phyloP scores from a whole-genome alignment of 2,329 filamentous ascomycete genomes.

The Claviceps cyperi region DNA sequence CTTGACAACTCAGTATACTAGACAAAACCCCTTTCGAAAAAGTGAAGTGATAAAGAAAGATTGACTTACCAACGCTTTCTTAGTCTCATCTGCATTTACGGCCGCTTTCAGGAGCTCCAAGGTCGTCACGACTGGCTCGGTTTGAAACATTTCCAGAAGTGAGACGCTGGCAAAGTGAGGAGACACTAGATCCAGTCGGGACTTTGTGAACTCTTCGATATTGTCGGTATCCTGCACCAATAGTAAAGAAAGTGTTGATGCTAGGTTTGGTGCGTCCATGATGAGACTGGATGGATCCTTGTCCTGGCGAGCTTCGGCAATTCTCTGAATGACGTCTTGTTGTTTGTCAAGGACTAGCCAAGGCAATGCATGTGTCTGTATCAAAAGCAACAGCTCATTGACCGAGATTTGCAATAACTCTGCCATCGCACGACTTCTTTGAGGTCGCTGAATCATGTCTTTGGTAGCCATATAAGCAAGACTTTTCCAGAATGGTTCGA shows the following conservation, averaged over 20 bases:
- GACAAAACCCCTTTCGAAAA: background rate
- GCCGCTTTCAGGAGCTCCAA: slow-evolving; percentile 72
- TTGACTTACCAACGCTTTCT: slow-evolving; percentile 39
- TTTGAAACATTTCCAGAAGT: slow-evolving; percentile 54
- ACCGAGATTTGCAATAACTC: slow-evolving; percentile 68
- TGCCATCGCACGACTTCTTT: slow-evolving; percentile 65
- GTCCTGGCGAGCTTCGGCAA: slow-evolving; percentile 64
- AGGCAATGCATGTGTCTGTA: slow-evolving; percentile 72
- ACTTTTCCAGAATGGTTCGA: slow-evolving; percentile 79
- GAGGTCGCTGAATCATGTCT: slow-evolving; percentile 66
- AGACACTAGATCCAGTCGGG: slow-evolving; percentile 53
- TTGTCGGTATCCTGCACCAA: slow-evolving; percentile 42
- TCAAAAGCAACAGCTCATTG: slow-evolving; percentile 56
- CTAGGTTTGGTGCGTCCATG: slow-evolving; percentile 41
- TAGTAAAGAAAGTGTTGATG: slow-evolving; percentile 43
- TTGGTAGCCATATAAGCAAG: slow-evolving; percentile 72
- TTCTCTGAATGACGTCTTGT: slow-evolving; percentile 62
- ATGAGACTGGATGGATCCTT: slow-evolving; percentile 42
- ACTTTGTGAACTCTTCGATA: slow-evolving; percentile 51
- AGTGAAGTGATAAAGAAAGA: background rate
- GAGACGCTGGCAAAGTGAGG: slow-evolving; percentile 52
- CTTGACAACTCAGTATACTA: slow-evolving; percentile 16
- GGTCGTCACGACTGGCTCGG: slow-evolving; percentile 61
- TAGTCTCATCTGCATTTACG: slow-evolving; percentile 49
- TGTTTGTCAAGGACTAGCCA: slow-evolving; percentile 71